Base-by-base conservation (phyloP, 2,329 filamentous ascomycete species). In the Talaromyces sp. region DNA sequence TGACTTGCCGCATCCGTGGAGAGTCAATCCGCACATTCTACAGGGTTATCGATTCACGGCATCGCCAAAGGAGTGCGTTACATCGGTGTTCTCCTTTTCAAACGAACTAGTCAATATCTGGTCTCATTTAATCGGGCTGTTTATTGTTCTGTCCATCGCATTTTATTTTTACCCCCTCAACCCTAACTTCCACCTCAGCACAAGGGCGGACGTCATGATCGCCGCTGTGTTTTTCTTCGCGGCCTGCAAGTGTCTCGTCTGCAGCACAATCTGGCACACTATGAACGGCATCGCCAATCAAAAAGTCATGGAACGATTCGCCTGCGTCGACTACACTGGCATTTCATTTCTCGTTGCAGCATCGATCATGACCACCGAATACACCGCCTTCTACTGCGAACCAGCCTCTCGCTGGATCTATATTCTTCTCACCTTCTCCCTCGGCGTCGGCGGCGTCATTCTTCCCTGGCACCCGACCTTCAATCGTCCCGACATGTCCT, bases 41-140 rank as follows among this genome's bases (percentile, higher is more conserved):
- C 85, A 84, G 56, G 94, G 94, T 17, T 99, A 99, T 72, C 92
- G 94, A 53, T 99, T 99, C 78, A 89, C 85, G 61, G 90, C 96
- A 67, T 91, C 89, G 60, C 96, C 96, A 73, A 78, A 93, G 57
- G 93, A 93, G 65, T 97, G 93, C 71, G 79, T 97, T 53, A 83
- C 84, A 53, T 96, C 91, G 21, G 85, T 90, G 62, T 92, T 96
- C 69, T 82, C 84, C 62, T 78, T 94, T 59, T 95, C 90, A 63
- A 99, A 99, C 75, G 94, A 99, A 76, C 84, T 88, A 40, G 87
- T 97, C 78, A 99, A 99, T 75, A 99, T 99, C 69, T 99, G 94
- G 94, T 93, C 92, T 1, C 94, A 99, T 71, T 84, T 88, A 11
- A 82, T 99, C 31, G 94, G 94, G 17, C 81, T 97, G n/a, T 69